Evolutionary conservation across 2,329 filamentous ascomycete species (phyloP).

Genomic region (Mollisia scopiformis): DNA sequence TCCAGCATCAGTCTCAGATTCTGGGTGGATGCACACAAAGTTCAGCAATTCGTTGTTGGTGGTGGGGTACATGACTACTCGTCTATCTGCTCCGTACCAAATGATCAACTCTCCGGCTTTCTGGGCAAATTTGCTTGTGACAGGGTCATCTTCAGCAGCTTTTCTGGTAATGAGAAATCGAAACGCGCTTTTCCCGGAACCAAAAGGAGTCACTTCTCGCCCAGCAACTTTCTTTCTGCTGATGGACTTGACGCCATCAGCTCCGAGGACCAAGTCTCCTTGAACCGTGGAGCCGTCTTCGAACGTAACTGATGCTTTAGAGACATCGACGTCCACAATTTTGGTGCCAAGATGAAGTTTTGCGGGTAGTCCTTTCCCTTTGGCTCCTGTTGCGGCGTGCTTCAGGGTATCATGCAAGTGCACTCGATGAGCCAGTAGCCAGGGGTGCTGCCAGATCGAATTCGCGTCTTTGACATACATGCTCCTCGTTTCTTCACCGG

Average conservation of each 20-base stretch:
- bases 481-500: slow-evolving; percentile 37
- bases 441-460: slow-evolving; percentile 53
- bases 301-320: slow-evolving; percentile 45
- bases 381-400: slow-evolving; percentile 43
- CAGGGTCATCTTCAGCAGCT: slow-evolving; percentile 38
- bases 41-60: slow-evolving; percentile 48
- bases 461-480: slow-evolving; percentile 37
- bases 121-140: slow-evolving; percentile 38
- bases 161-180: slow-evolving; percentile 28
- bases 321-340: slow-evolving; percentile 47
- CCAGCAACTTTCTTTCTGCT: slow-evolving; percentile 13
- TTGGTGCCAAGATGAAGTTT: slow-evolving; percentile 45
- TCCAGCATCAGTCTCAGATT: slow-evolving; percentile 47
- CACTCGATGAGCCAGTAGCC: slow-evolving; percentile 57
- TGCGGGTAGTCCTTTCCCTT: slow-evolving; percentile 40
- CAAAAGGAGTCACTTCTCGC: slow-evolving; percentile 26
- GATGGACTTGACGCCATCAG: slow-evolving; percentile 52
- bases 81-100: slow-evolving; percentile 45
- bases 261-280: slow-evolving; percentile 55
- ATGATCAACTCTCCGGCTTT: slow-evolving; percentile 38
- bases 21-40: slow-evolving; percentile 56
- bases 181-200: slow-evolving; percentile 29
- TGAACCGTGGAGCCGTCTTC: slow-evolving; percentile 46
- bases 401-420: slow-evolving; percentile 56
- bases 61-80: slow-evolving; percentile 53